Percentiles rank a stretch among this genome's conserved stretches.
Conservation (phyloP, 352 stramenopile species). For the Phytophthora fragariaefolia region DNA sequence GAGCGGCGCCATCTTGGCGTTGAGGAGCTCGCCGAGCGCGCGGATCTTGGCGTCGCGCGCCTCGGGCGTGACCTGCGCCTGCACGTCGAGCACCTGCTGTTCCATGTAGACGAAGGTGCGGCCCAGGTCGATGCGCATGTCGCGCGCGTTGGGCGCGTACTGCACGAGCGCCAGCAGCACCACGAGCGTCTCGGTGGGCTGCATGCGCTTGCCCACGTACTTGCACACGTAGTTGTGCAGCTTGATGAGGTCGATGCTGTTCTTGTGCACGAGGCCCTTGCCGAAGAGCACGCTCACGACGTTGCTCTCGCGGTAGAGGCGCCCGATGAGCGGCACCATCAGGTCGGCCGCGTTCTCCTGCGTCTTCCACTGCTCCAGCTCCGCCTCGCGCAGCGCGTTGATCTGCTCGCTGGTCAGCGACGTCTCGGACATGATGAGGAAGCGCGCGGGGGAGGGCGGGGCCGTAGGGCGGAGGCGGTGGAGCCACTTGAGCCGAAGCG, state of each 20-base stretch:
- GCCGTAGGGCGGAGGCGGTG: no score
- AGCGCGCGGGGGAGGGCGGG: background rate
- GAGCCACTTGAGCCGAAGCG: constrained; percentile 13
- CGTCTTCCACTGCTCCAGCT: constrained; percentile 80
- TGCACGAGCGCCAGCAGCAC: constrained; percentile 70
- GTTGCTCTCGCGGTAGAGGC: constrained; percentile 86
- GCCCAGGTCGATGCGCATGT: constrained; percentile 83
- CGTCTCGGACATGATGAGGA: constrained; percentile 40
- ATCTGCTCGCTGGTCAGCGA: constrained; percentile 55
- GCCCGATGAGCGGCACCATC: constrained; percentile 85
- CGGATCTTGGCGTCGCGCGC: constrained; percentile 53
- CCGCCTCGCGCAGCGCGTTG: constrained; percentile 57
- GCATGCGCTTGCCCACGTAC: constrained; percentile 84
- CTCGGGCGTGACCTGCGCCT: constrained; percentile 40
- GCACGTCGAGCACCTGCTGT: constrained; percentile 56
- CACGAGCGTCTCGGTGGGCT: constrained; percentile 74
- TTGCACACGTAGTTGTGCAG: constrained; percentile 86
- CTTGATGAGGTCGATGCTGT: constrained; percentile 87
- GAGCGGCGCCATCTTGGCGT: constrained; percentile 65
- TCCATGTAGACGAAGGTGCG: constrained; percentile 78
- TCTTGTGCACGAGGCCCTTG: constrained; percentile 88
- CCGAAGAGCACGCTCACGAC: constrained; percentile 85
- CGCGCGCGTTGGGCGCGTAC: constrained; percentile 61
- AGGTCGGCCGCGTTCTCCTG: constrained; percentile 85
- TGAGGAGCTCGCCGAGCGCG: constrained; percentile 58